A percentile compares a stretch with the other conserved stretches of the same genome.
phyloP scores from a whole-genome alignment of 75 land plant genomes.

The Chamaecyparis obtusa region DNA sequence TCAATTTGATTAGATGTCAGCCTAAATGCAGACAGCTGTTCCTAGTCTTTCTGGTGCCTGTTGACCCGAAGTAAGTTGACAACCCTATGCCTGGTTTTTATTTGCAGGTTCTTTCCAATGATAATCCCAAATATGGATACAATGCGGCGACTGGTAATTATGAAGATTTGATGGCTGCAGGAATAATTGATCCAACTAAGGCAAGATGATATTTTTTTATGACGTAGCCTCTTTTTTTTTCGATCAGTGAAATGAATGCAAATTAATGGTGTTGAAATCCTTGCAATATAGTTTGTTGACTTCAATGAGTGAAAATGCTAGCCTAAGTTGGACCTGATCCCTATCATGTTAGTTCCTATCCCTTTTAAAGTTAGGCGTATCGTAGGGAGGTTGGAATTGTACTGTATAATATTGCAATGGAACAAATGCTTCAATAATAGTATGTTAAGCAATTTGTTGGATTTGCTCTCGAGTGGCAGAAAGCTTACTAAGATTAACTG shows the following conservation, averaged over 20 bases:
- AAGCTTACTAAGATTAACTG: not conserved
- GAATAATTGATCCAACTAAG: conserved; percentile 91
- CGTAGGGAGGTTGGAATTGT: not conserved
- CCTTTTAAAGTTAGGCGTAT: not conserved
- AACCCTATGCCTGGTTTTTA: not conserved
- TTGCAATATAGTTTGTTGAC: not conserved
- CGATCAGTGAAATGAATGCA: not conserved
- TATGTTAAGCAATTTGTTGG: not conserved
- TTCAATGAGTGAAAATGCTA: not conserved
- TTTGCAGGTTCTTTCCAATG: conserved; percentile 60
- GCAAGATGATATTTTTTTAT: conserved; percentile 18
- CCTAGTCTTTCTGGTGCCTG: no score
- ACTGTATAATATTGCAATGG: not conserved
- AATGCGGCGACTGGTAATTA: conserved; percentile 82
- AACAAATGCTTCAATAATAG: not conserved
- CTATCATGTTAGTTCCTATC: not conserved
- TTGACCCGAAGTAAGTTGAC: not conserved
- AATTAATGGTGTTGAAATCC: not conserved
- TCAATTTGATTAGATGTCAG: not conserved
- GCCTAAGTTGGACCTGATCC: not conserved
- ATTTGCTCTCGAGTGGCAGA: not conserved
- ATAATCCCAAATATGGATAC: conserved; percentile 66
- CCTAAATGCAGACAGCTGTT: not conserved
- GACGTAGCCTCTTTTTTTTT: not conserved
- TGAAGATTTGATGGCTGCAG: conserved; percentile 85